These are phyloP conservation scores for Hemileia vastatrix DNA, from an alignment of 1,284 basidiomycete species.

Conservation along the genomic window DNA sequence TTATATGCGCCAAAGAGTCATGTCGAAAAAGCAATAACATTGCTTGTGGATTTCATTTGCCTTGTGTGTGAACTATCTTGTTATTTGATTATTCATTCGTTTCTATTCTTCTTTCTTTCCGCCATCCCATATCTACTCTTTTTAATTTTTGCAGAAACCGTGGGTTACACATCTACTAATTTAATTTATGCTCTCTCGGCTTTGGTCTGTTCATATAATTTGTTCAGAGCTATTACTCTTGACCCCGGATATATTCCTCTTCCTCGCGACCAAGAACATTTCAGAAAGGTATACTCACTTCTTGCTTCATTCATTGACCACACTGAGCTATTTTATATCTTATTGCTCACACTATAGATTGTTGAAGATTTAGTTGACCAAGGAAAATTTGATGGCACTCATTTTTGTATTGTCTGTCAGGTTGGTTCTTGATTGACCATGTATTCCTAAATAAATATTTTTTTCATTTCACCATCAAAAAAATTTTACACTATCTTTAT, in stretches of 20 bases:
- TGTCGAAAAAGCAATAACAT: too few relatives aligned
- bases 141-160: constrained; percentile 52
- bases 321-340: too few relatives aligned
- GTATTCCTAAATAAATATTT: too few relatives aligned
- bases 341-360: constrained; percentile 49
- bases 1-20: too few relatives aligned
- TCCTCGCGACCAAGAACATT: constrained; percentile 62
- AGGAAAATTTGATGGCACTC: constrained; percentile 82
- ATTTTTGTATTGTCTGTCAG: constrained; percentile 93
- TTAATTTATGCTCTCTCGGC: constrained; percentile 63
- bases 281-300: constrained; percentile 78
- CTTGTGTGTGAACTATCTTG: neutral
- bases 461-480: too few relatives aligned
- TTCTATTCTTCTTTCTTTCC: neutral
- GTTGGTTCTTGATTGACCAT: constrained; percentile 46
- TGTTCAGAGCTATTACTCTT: constrained; percentile 74
- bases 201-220: constrained; percentile 70
- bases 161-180: constrained; percentile 64
- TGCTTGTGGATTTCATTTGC: constrained; percentile 3
- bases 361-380: constrained; percentile 80
- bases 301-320: too few relatives aligned
- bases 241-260: constrained; percentile 84
- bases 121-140: neutral
- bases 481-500: neutral
- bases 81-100: neutral